Evolutionary conservation across 1,139 yeast genomes (phyloP), one percentile per base, ranked within the genome.

Genomic region (Spathaspora sp.): DNA sequence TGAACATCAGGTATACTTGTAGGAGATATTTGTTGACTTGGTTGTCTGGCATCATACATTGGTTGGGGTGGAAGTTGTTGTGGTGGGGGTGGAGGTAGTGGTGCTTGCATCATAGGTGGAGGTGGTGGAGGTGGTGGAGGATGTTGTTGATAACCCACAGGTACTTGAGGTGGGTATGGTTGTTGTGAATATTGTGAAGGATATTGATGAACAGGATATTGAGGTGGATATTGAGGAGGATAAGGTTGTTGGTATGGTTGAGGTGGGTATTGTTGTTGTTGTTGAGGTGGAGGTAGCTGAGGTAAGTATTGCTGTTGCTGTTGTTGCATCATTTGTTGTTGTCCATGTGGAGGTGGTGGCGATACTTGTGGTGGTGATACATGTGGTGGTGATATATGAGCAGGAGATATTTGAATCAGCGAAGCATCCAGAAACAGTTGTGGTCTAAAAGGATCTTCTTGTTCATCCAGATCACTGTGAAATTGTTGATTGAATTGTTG

Each of bases 191-290:
- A 23, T 16, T 47, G 49, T 3, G 26, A 42, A 13, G 34, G 45
- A 13, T 40, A 33, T 20, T 34, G 46, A 29, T 40, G 42, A 17
- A 26, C 42, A 31, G 40, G 45, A 13, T 44, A 38, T 16, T 18
- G 45, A 23, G 16, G 43, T 13, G 23, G 42, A 18, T 23, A 34
- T 10, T 29, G 38, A 3, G 36, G 39, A 15, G 39, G 38, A 9
- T 39, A 11, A 11, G 36, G 23, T 39, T 26, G 51, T 31, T 43
- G 51, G 15, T 33, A 47, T 11, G 40, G 47, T 18, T 38, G 44
- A n/a, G 37, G 43, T 36, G 24, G 45, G 18, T 43, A 45, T 8
- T 27, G 27, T 25, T 43, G 45, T 16, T 9, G 39, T 34, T 41
- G 39, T 4, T 25, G 24, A 16, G 24, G 27, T 18, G 24, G 20